Percentiles rank a stretch among this genome's conserved stretches.
phyloP scores from a whole-genome alignment of 2,329 filamentous ascomycete species.

The Pseudogymnoascus pannorum region DNA sequence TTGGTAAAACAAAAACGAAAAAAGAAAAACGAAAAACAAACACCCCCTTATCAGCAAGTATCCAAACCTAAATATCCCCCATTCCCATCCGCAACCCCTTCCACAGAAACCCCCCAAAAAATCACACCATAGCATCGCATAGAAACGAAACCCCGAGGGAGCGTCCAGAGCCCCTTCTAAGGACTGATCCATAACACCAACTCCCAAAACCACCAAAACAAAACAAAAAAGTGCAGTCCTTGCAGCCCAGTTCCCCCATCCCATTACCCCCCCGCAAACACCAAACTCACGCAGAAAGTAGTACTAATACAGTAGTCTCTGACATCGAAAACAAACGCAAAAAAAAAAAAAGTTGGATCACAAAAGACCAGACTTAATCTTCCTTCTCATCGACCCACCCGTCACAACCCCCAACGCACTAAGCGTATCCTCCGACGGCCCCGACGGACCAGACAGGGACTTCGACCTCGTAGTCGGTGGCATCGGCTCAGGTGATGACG shows the following conservation, averaged over 20 bases:
- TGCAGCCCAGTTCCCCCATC: neutral
- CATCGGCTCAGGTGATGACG: neutral
- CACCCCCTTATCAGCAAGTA: neutral
- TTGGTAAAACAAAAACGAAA: too few species aligned
- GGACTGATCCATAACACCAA: neutral
- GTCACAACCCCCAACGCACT: neutral
- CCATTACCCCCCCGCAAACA: neutral
- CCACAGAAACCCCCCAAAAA: neutral
- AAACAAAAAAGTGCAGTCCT: neutral
- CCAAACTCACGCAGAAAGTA: neutral
- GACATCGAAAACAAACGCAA: neutral
- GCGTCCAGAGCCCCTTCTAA: neutral
- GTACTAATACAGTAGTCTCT: neutral
- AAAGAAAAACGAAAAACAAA: neutral
- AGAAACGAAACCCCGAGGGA: neutral
- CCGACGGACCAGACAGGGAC: neutral
- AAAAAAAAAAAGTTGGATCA: neutral
- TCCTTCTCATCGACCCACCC: constrained; percentile 6
- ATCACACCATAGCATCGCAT: neutral
- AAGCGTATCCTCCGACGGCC: neutral
- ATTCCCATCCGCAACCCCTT: neutral
- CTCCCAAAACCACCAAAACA: neutral
- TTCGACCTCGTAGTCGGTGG: neutral
- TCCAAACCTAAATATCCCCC: neutral
- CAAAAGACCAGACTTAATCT: neutral